Conservation (phyloP, 768 basidiomycete species). For the Grammothele lineata region DNA sequence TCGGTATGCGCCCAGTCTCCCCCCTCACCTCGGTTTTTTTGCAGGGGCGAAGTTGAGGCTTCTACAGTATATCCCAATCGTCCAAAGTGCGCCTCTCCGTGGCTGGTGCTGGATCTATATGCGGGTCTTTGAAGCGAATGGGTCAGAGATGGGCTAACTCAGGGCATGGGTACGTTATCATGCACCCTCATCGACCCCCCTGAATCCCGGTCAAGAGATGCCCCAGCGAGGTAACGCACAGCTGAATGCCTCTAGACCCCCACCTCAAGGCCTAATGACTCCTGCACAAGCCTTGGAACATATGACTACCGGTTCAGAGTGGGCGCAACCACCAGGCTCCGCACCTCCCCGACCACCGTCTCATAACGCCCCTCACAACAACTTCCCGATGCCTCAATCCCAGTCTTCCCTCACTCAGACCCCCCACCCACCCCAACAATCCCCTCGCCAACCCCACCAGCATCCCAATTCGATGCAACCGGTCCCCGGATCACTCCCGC, state of each 20-base stretch:
- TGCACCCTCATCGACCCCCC: constrained; percentile 38
- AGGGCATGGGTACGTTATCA: too few species aligned
- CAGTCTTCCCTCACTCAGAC: too few species aligned
- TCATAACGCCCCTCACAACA: constrained; percentile 24
- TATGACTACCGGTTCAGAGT: constrained; percentile 37
- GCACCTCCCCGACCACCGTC: constrained; percentile 13
- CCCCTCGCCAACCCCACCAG: constrained; percentile 40
- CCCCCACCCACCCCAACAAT: constrained; percentile 35
- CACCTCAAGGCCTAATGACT: constrained; percentile 50
- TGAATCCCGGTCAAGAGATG: constrained; percentile 42
- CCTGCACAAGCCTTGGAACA: constrained; percentile 63
- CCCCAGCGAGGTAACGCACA: constrained; percentile 29
- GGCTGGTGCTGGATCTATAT: too few species aligned
- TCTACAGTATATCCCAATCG: too few species aligned
- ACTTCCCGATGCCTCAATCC: constrained; percentile 13
- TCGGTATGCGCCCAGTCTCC: too few species aligned
- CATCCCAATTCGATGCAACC: constrained; percentile 29
- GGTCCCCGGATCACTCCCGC: constrained; percentile 24
- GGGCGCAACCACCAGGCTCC: constrained; percentile 2
- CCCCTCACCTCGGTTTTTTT: too few species aligned
- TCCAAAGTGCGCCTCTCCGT: too few species aligned
- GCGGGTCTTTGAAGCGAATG: too few species aligned
- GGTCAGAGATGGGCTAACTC: too few species aligned
- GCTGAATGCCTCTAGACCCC: constrained; percentile 31
- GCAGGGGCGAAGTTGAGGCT: too few species aligned